Conservation (phyloP, 345 rosid species). For the Jatropha curcas region DNA sequence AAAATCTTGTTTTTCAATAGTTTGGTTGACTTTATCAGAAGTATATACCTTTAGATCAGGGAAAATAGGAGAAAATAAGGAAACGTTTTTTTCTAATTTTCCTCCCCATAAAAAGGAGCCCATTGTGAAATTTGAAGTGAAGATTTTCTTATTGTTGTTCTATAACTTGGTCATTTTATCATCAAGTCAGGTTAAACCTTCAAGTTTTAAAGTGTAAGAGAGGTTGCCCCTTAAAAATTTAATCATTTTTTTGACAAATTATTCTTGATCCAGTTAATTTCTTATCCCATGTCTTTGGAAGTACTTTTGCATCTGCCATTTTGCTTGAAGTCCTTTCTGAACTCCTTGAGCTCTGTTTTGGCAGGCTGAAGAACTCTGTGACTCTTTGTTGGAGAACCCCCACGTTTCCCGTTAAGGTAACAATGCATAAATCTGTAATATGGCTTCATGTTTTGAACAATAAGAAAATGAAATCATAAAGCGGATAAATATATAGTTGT, state of each 20-base stretch:
- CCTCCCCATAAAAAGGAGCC: too few species aligned
- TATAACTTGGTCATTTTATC: background rate
- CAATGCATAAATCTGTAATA: background rate
- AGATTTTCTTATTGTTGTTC: background rate
- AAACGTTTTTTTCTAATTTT: background rate
- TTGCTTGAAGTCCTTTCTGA: background rate
- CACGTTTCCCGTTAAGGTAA: slow-evolving; percentile 55
- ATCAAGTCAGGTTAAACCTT: too few species aligned
- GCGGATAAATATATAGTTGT: too few species aligned
- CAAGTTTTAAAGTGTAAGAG: background rate
- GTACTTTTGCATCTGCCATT: background rate
- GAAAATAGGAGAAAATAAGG: background rate
- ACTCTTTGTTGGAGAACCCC: slow-evolving; percentile 72
- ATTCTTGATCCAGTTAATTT: background rate
- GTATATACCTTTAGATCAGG: background rate
- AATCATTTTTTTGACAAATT: too few species aligned
- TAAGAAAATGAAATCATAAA: too few species aligned
- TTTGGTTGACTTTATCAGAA: too few species aligned
- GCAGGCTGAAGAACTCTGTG: slow-evolving; percentile 50
- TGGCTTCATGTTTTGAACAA: too few species aligned
- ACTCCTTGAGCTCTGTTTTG: slow-evolving; percentile 9
- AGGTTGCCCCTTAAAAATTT: background rate
- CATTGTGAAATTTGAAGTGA: background rate
- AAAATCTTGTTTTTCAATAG: background rate
- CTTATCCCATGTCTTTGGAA: background rate